These are phyloP conservation scores for Schizonepeta tenuifolia DNA, from an alignment of 257 asterid species.

Conservation along the genomic window DNA sequence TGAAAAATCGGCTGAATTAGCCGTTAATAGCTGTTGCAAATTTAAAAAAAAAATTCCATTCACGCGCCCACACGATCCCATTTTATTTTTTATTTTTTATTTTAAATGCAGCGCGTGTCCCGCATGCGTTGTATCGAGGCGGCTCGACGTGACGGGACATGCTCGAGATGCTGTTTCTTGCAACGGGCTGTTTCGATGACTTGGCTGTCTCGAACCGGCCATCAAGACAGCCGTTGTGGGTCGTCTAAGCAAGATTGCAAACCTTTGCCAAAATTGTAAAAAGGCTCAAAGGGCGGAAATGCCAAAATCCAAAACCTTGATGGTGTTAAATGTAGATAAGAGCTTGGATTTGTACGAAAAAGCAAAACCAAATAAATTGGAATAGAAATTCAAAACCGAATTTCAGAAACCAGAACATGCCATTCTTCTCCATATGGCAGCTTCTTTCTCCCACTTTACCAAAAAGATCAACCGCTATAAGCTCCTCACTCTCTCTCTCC, in stretches of 20 bases:
- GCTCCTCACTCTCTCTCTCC: slow-evolving; percentile 42
- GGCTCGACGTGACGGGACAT: no score
- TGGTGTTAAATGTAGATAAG: neutral
- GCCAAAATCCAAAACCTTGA: slow-evolving; percentile 1
- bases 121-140: no score
- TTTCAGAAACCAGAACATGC: slow-evolving; percentile 36
- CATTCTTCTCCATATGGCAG: slow-evolving; percentile 51
- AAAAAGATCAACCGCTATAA: slow-evolving; percentile 44
- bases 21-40: no score
- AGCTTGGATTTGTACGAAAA: neutral
- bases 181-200: no score
- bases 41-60: no score
- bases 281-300: neutral
- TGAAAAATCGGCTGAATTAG: no score
- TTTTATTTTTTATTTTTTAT: no score
- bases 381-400: slow-evolving; percentile 6
- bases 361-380: neutral
- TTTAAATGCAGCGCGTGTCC: no score
- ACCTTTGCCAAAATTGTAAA: neutral
- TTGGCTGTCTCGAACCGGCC: no score
- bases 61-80: no score
- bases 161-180: no score
- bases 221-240: no score
- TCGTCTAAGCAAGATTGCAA: neutral
- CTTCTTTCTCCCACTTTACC: slow-evolving; percentile 35